These are phyloP conservation scores for Quercus rubra DNA, from an alignment of 306 rosid species.

Conservation along the genomic window DNA sequence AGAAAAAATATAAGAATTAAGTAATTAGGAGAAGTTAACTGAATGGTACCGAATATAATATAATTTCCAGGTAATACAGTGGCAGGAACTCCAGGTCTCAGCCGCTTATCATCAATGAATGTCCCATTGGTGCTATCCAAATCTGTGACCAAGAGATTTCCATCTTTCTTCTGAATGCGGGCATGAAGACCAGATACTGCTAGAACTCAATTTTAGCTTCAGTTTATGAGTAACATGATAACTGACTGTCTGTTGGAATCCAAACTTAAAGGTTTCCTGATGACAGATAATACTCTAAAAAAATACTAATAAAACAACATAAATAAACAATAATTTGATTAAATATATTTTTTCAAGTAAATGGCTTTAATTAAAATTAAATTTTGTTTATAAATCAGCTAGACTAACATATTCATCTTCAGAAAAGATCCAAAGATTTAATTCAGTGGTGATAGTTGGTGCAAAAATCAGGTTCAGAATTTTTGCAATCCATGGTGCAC, in stretches of 20 bases:
- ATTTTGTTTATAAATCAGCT: background rate
- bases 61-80: conserved; percentile 53
- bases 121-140: conserved; percentile 96
- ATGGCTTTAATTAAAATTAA: background rate
- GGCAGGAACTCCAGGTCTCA: conserved; percentile 68
- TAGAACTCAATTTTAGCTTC: background rate
- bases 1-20: background rate
- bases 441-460: background rate
- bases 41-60: conserved; percentile 67
- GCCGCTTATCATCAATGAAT: conserved; percentile 59
- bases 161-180: conserved; percentile 61
- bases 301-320: too few species aligned
- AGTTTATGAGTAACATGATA: background rate
- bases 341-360: background rate
- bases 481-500: background rate
- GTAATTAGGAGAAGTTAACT: conserved; percentile 5
- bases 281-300: too few species aligned
- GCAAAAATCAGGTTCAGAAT: background rate
- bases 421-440: background rate
- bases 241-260: background rate
- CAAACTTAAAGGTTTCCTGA: background rate
- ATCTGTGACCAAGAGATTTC: conserved; percentile 69
- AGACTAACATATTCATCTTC: background rate
- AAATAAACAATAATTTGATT: background rate
- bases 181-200: conserved; percentile 80